Evolutionary conservation across 768 basidiomycete species (phyloP).

Genomic region (Baorangia bicolor): DNA sequence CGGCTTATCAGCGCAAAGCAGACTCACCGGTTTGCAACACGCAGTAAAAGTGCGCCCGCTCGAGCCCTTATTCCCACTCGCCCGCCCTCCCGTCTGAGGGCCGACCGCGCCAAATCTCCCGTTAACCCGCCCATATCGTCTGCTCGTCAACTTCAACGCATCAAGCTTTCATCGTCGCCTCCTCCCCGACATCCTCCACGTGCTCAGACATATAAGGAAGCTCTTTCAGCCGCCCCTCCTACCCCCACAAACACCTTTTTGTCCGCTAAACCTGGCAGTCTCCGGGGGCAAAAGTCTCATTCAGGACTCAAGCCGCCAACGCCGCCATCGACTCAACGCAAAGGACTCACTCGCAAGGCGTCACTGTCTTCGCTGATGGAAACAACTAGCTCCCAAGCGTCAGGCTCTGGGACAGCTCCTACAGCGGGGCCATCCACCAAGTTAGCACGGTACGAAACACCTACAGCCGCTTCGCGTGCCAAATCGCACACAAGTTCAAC

Average conservation of each 20-base stretch:
- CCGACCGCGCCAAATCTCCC: constrained; percentile 72
- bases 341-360: constrained; percentile 66
- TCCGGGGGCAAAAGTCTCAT: constrained; percentile 83
- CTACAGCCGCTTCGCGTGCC: constrained; percentile 80
- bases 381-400: constrained; percentile 51
- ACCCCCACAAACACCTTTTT: constrained; percentile 56
- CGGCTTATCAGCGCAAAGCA: constrained; percentile 56
- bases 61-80: constrained; percentile 48
- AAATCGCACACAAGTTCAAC: constrained; percentile 67
- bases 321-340: constrained; percentile 61
- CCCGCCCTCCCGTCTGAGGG: constrained; percentile 62
- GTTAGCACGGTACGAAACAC: constrained; percentile 63
- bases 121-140: constrained; percentile 69
- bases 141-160: constrained; percentile 62
- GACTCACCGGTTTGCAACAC: constrained; percentile 42
- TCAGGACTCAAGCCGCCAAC: constrained; percentile 76
- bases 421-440: constrained; percentile 38
- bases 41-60: constrained; percentile 62
- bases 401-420: constrained; percentile 47
- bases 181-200: constrained; percentile 53
- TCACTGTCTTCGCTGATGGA: constrained; percentile 77
- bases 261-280: constrained; percentile 66
- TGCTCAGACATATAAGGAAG: constrained; percentile 58
- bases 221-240: constrained; percentile 49
- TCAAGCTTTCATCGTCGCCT: constrained; percentile 68